phyloP scores from a whole-genome alignment of 2,329 filamentous ascomycete species.

The Diaporthe sp. region DNA sequence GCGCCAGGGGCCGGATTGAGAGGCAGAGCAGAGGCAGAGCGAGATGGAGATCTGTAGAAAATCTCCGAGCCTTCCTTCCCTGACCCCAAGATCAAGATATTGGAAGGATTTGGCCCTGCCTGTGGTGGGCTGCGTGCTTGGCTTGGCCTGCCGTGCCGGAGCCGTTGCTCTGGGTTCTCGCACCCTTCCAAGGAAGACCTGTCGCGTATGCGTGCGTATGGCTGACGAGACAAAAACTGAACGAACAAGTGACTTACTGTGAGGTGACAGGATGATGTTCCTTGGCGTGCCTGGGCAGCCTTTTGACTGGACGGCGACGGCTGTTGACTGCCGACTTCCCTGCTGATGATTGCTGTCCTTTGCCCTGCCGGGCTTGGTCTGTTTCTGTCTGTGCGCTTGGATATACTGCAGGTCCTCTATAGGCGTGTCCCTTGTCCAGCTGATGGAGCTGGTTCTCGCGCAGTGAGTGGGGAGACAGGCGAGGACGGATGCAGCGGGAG shows the following conservation, averaged over 20 bases:
- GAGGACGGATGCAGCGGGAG: constrained; percentile 14
- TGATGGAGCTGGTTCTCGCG: constrained; percentile 22
- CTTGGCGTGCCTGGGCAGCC: constrained; percentile 14
- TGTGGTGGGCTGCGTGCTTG: constrained; percentile 1
- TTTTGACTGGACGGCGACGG: constrained; percentile 7
- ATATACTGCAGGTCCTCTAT: background rate
- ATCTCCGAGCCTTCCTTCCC: constrained; percentile 11
- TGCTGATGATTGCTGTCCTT: constrained; percentile 7
- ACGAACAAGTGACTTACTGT: background rate
- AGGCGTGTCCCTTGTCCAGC: constrained; percentile 1
- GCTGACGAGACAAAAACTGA: background rate
- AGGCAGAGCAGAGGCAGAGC: background rate
- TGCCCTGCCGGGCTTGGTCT: background rate
- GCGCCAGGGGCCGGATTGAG: constrained; percentile 4
- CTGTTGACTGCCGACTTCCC: constrained; percentile 16
- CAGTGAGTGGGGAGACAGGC: constrained; percentile 1
- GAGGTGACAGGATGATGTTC: background rate
- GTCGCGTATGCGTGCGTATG: background rate
- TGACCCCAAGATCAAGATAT: background rate
- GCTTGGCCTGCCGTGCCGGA: constrained; percentile 9
- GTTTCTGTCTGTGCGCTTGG: background rate
- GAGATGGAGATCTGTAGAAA: constrained; percentile 21
- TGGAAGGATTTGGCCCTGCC: background rate
- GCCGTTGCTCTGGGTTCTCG: background rate
- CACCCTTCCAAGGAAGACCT: background rate